Evolutionary conservation across 495 filamentous ascomycete species (phyloP).

Genomic region (Neurospora tetrasperma): DNA sequence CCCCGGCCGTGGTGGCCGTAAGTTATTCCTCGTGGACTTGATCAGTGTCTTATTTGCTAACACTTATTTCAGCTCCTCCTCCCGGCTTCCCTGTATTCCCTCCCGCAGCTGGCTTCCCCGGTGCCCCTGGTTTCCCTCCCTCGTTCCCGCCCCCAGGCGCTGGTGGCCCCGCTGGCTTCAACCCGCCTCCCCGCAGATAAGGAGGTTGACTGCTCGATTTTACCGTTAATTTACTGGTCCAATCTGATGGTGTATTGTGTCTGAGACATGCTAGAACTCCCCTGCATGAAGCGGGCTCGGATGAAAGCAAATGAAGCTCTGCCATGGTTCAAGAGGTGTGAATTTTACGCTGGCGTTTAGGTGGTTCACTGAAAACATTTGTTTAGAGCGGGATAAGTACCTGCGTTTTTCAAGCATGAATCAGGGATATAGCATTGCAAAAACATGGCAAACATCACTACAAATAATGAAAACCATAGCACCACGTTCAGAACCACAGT

Average conservation of each 20-base stretch:
- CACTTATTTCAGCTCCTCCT: constrained; percentile 39
- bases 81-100: constrained; percentile 51
- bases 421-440: background rate
- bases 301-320: constrained; percentile 5
- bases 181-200: constrained; percentile 55
- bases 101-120: constrained; percentile 35
- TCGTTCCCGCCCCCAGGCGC: constrained; percentile 39
- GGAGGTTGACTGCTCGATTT: constrained; percentile 14
- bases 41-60: background rate
- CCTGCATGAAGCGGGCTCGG: constrained; percentile 2
- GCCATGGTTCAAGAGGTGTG: constrained; percentile 11
- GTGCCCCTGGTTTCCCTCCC: constrained; percentile 43
- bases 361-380: background rate
- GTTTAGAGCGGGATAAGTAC: background rate
- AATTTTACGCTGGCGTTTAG: background rate
- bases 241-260: background rate
- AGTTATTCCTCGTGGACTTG: constrained; percentile 22
- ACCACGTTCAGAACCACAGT: background rate
- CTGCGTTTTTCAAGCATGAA: background rate
- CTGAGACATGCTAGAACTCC: background rate
- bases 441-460: background rate
- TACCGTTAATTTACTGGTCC: constrained; percentile 9
- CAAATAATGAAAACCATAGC: background rate
- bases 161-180: constrained; percentile 55
- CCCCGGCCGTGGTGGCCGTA: constrained; percentile 65